Base-by-base conservation (phyloP, 2,329 filamentous ascomycete species). In the Paraphaeosphaeria minitans region DNA sequence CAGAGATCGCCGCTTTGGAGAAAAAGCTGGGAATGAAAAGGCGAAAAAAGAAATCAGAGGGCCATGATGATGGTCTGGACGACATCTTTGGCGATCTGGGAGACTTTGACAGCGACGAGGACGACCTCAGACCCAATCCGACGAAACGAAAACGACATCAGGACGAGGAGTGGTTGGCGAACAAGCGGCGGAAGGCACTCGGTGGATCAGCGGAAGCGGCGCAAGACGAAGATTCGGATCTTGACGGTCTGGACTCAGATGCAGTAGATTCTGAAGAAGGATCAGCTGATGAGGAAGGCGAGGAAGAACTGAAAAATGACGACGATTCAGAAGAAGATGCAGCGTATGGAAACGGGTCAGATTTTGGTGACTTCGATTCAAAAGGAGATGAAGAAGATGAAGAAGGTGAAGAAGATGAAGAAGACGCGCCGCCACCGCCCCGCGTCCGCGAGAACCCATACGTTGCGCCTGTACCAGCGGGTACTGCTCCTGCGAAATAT, bases 1-100 rank as follows among this genome's bases (percentile, higher is more conserved):
- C 88, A 2, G 92, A 97, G 67, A 98, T 99, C 66, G 89, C 89
- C 21, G 88, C 88, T 2, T 80, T 97, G 33, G 95, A 99, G 79
- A 93, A 89, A 75, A 96, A 91, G 70, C 80, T 99, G 3, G 94
- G 95, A 0, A 84, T 97, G 35, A 91, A 89, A 33, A 91, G 89
- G 71, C 86, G 87, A 24, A 89, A 89, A 60, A 96, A 92, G 70
- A 72, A 71, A 52, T 88, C 85, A 33, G 76, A 92, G 5, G 88
- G 89, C 0, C 89, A 90, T 21, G 91, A 96, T 7, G 93, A 97
- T 71, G 94, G 93, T 0, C 79, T 98, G 2, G 92, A 89, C 43
- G 89, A 91, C 56, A 77, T 99, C 3, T 79, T 97, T 21, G 89
- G 87, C 9, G 90, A 89, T 1, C 68, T 94, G 41, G 74, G 73